phyloP scores from a whole-genome alignment of 208 protist genomes.

The Acanthamoeba castellanii region DNA sequence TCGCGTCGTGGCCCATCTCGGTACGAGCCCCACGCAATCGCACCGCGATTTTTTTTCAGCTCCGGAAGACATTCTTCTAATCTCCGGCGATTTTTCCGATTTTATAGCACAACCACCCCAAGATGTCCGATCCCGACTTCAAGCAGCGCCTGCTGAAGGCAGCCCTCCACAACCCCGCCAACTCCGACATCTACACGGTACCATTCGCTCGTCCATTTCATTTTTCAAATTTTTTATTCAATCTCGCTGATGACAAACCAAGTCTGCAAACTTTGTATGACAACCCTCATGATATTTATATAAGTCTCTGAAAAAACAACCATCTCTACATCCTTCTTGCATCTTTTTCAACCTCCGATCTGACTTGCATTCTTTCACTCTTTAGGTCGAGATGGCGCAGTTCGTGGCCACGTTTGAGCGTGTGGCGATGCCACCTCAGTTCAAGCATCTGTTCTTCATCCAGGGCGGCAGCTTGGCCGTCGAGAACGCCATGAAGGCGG shows the following conservation, averaged over 20 bases:
- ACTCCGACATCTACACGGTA: conserved; percentile 80
- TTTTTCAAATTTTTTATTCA: background rate
- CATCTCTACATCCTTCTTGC: background rate
- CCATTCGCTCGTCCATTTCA: background rate
- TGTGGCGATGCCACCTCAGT: conserved; percentile 76
- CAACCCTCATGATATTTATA: conserved; percentile 12
- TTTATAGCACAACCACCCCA: conserved; percentile 78
- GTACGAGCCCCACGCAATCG: background rate
- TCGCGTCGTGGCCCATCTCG: conserved; percentile 76
- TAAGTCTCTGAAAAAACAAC: background rate
- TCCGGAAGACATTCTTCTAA: background rate
- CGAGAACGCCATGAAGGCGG: conserved; percentile 80
- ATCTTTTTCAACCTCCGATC: background rate
- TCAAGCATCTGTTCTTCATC: conserved; percentile 82
- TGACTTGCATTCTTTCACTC: background rate
- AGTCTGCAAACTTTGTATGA: conserved; percentile 7
- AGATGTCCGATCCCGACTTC: conserved; percentile 77
- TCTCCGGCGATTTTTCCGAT: background rate
- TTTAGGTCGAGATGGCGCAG: conserved; percentile 76
- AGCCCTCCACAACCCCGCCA: conserved; percentile 74
- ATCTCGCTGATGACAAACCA: background rate
- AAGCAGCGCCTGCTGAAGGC: conserved; percentile 30
- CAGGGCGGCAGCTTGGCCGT: conserved; percentile 75
- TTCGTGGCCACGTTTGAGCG: conserved; percentile 81
- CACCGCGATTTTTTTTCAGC: background rate